A percentile compares a stretch with the other conserved stretches of the same genome.
Conservation (phyloP, 331 rosid species). For the Spiraea crenata region DNA sequence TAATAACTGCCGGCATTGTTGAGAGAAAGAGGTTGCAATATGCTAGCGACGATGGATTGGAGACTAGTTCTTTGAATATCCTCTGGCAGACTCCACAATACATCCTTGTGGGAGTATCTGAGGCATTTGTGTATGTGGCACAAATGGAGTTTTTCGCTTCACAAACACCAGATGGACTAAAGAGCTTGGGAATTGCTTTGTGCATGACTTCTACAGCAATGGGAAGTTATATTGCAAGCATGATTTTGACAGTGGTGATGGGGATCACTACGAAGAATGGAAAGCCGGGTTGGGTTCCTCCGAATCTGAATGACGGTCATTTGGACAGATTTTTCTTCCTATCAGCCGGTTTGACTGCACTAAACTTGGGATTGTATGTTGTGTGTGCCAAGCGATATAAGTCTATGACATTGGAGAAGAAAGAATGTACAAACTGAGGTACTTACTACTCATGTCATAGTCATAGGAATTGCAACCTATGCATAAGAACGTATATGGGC, state of each 20-base stretch:
- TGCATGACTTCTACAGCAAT: constrained; percentile 53
- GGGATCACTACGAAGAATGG: constrained; percentile 40
- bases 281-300: constrained; percentile 59
- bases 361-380: constrained; percentile 37
- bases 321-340: constrained; percentile 56
- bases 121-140: constrained; percentile 53
- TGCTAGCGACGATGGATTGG: constrained; percentile 26
- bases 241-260: constrained; percentile 45
- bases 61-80: constrained; percentile 47
- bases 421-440: neutral
- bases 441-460: no score
- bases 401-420: constrained; percentile 32
- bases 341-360: constrained; percentile 39
- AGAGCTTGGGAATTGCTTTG: constrained; percentile 55
- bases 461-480: no score
- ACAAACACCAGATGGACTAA: constrained; percentile 50
- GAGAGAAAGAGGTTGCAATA: constrained; percentile 37
- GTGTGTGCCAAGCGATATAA: constrained; percentile 43
- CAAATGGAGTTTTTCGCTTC: constrained; percentile 57
- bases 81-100: constrained; percentile 63
- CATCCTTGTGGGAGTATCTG: constrained; percentile 49
- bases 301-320: constrained; percentile 54
- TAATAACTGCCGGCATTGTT: constrained; percentile 47
- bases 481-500: no score
- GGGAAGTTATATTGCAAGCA: constrained; percentile 48